These are phyloP conservation scores for Blastobotrys niveus DNA, from an alignment of 1,139 yeast genomes.

Conservation along the genomic window DNA sequence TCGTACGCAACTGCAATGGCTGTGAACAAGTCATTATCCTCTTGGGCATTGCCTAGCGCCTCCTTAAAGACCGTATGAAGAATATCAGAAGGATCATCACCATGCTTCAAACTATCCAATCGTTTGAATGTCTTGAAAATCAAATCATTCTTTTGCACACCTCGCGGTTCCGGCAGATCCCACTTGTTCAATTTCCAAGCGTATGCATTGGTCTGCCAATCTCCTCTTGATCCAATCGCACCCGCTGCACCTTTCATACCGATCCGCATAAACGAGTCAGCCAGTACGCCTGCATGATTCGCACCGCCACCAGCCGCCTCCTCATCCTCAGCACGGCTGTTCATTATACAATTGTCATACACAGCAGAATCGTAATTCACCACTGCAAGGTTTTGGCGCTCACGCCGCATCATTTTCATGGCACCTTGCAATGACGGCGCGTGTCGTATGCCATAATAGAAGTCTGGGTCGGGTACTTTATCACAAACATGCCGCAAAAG, in stretches of 20 bases:
- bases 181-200: conserved; percentile 65
- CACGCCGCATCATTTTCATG: conserved; percentile 36
- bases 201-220: conserved; percentile 1
- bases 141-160: conserved; percentile 37
- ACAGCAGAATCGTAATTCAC: conserved; percentile 52
- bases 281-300: conserved; percentile 24
- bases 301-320: too few relatives aligned
- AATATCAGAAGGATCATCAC: not conserved
- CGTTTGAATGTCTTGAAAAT: conserved; percentile 46
- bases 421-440: conserved; percentile 51
- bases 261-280: conserved; percentile 39
- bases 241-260: conserved; percentile 50
- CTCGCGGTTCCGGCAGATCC: conserved; percentile 49
- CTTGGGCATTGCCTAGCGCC: conserved; percentile 5
- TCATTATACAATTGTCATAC: conserved; percentile 38
- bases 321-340: conserved; percentile 8
- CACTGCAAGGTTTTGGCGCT: conserved; percentile 36
- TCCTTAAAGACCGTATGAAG: not conserved
- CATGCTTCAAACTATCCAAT: not conserved
- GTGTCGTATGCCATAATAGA: conserved; percentile 53
- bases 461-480: conserved; percentile 54
- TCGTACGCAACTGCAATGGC: conserved; percentile 7
- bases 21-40: conserved; percentile 14
- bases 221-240: conserved; percentile 13
- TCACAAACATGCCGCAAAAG: conserved; percentile 39